phyloP scores from a whole-genome alignment of 2,329 filamentous ascomycete genomes.

The Penicillium janthinellum region DNA sequence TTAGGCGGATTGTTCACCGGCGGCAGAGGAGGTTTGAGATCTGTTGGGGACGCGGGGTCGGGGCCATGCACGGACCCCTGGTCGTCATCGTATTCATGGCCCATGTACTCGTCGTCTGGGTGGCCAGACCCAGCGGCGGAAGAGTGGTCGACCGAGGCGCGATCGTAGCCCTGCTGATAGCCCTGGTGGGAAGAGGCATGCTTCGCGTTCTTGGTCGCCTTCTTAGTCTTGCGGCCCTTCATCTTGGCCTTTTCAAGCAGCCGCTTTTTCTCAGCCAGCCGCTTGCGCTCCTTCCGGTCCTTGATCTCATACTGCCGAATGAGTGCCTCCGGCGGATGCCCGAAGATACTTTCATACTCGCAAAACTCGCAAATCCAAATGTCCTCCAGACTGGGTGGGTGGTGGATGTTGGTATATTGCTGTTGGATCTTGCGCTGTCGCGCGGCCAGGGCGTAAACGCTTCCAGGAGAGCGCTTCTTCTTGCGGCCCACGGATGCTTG shows the following conservation, averaged over 20 bases:
- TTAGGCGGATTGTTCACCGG: slow-evolving; percentile 55
- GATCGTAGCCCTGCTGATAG: slow-evolving; percentile 46
- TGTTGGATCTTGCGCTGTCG: slow-evolving; percentile 76
- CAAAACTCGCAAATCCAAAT: slow-evolving; percentile 98
- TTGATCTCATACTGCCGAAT: slow-evolving; percentile 94
- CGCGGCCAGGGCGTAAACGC: slow-evolving; percentile 74
- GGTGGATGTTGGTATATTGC: slow-evolving; percentile 73
- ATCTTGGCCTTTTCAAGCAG: slow-evolving; percentile 91
- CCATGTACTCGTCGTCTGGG: slow-evolving; percentile 54
- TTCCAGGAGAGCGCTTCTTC: slow-evolving; percentile 66
- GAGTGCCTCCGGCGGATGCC: slow-evolving; percentile 77
- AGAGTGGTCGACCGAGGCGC: slow-evolving; percentile 43
- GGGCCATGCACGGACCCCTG: slow-evolving; percentile 42
- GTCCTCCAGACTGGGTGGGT: slow-evolving; percentile 70
- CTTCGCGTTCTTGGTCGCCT: slow-evolving; percentile 69
- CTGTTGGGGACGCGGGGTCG: slow-evolving; percentile 53
- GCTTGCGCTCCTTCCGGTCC: slow-evolving; percentile 79
- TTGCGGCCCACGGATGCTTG: slow-evolving; percentile 59
- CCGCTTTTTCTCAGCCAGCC: slow-evolving; percentile 81
- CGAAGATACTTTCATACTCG: slow-evolving; percentile 95
- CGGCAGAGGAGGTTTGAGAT: slow-evolving; percentile 69
- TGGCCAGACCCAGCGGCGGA: slow-evolving; percentile 42
- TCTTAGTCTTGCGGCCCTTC: slow-evolving; percentile 88
- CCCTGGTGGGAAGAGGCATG: slow-evolving; percentile 37
- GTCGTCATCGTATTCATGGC: slow-evolving; percentile 56